Evolutionary conservation across 169 alveolate species (phyloP).

Genomic region (Cryptosporidium andersoni): DNA sequence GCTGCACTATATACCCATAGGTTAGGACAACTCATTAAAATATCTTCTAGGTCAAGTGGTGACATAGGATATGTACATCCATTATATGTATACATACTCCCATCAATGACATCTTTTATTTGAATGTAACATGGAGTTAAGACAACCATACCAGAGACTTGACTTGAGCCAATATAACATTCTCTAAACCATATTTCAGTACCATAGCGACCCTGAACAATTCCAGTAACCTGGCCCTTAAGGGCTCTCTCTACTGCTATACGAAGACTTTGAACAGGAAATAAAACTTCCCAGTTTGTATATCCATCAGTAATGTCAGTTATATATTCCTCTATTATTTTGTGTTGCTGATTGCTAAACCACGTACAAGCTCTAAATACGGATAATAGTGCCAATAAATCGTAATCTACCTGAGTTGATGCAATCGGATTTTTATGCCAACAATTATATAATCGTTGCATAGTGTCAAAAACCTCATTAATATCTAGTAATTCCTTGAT

Average conservation of each 20-base stretch:
- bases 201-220: slow-evolving; percentile 48
- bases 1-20: slow-evolving; percentile 53
- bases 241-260: slow-evolving; percentile 63
- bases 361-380: slow-evolving; percentile 41
- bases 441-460: slow-evolving; percentile 15
- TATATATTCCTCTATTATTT: slow-evolving; percentile 24
- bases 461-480: slow-evolving; percentile 26
- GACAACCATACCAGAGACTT: slow-evolving; percentile 67
- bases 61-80: slow-evolving; percentile 69
- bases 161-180: slow-evolving; percentile 48
- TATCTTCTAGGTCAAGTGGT: slow-evolving; percentile 46
- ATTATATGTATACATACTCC: slow-evolving; percentile 64
- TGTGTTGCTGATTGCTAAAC: slow-evolving; percentile 22
- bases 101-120: slow-evolving; percentile 70
- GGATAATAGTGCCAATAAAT: slow-evolving; percentile 40
- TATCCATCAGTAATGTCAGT: slow-evolving; percentile 69
- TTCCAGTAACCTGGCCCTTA: slow-evolving; percentile 66
- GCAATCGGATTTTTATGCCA: slow-evolving; percentile 64
- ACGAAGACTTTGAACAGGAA: slow-evolving; percentile 41
- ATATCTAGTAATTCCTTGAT: slow-evolving; percentile 26
- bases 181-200: slow-evolving; percentile 67
- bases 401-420: slow-evolving; percentile 57
- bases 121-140: slow-evolving; percentile 51
- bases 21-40: slow-evolving; percentile 59
- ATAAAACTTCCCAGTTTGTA: slow-evolving; percentile 55